Percentiles rank a stretch among this genome's conserved stretches.
These are phyloP conservation scores for Stramenopiles sp. DNA, from an alignment of 352 stramenopile species.

Conservation along the genomic window DNA sequence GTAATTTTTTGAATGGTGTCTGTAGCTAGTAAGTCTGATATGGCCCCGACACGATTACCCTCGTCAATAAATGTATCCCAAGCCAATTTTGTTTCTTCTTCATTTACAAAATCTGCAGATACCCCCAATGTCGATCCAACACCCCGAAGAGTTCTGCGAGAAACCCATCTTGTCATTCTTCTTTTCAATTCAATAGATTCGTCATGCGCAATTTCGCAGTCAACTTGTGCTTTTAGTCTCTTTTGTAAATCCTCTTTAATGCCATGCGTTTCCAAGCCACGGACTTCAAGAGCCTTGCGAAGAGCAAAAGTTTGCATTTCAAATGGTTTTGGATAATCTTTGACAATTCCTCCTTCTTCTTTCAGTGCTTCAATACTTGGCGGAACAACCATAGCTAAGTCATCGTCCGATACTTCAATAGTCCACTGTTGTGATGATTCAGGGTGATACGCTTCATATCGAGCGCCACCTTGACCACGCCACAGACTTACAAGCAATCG, in stretches of 20 bases:
- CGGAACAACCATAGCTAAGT: neutral
- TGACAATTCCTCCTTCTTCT: neutral
- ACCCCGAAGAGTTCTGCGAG: neutral
- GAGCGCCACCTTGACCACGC: neutral
- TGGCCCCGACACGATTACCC: neutral
- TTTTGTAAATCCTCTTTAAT: neutral
- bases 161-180: neutral
- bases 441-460: neutral
- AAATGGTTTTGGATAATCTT: neutral
- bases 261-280: neutral
- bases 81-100: neutral
- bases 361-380: neutral
- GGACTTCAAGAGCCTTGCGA: neutral
- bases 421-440: neutral
- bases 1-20: neutral
- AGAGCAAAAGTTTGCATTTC: neutral
- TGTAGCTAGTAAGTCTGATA: neutral
- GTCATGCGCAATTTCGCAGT: neutral
- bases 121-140: neutral
- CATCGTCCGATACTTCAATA: neutral
- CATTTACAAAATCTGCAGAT: neutral
- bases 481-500: neutral
- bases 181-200: neutral
- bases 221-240: neutral
- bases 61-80: neutral